Evolutionary conservation across 2,329 filamentous ascomycete genomes (phyloP), one percentile per base, ranked within the genome.

Genomic region (Xylaria sp.): DNA sequence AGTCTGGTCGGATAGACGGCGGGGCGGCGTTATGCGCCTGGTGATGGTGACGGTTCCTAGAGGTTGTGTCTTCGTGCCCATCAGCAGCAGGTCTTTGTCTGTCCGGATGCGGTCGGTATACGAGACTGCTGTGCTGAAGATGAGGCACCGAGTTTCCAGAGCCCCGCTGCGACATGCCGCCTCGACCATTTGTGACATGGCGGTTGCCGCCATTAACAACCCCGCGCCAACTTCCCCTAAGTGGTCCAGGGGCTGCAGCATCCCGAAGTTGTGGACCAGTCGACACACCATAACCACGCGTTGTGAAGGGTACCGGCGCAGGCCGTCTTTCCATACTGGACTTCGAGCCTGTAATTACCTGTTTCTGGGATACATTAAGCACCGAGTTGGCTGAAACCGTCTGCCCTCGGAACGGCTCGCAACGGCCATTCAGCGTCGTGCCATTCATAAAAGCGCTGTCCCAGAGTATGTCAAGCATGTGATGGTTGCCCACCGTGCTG

Each of bases 371-470:
- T 66, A 97, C 84, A 81, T 99, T 99, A 41, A 99, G 87, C 1
- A 98, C 94, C 0, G 93, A 92, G n/a, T 92, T 92, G 7, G 91
- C 89, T 1, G 94, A 89, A 3, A 99, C 94, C 0, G 96, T 98
- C 79, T 96, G 94, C 62, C 96, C 96, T 44, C 95, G 90, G 89
- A 99, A 99, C 46, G 93, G 90, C 31, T 94, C 94, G 78, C 95
- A 97, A 68, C 96, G 91, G 66, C 94, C 94, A 68, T 93, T 92
- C 18, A 99, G 87, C 0, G 93, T 96, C 1, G 94, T 98, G 71
- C 96, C 96, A 77, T 94, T 97, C 94, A 99, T 98, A 81, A 99
- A 99, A 0, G 94, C 92, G 13, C 89, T 89, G 79, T 99, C 97
- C 81, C 97, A 99, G 8, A 99, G 91, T 66, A 98, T 89, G 79